Evolutionary conservation across 106 monocot species (phyloP).

Genomic region (Dioscorea zingiberensis): DNA sequence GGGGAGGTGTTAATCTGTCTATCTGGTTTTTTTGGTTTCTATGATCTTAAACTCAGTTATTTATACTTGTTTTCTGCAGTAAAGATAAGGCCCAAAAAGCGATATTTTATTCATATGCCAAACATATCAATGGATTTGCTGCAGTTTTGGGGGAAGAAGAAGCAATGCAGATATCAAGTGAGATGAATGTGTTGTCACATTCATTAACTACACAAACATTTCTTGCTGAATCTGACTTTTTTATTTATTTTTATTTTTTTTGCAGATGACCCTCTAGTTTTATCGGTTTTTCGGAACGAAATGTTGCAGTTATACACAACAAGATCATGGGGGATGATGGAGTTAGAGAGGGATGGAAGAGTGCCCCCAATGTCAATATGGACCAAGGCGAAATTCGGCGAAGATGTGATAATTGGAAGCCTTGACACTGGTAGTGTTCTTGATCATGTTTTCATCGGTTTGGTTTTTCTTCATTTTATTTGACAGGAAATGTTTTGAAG

Average conservation of each 20-base stretch:
- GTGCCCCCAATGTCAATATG: slow-evolving; percentile 19
- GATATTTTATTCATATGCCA: slow-evolving; percentile 62
- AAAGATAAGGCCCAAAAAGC: slow-evolving; percentile 36
- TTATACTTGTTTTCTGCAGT: too few species aligned
- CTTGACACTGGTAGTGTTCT: slow-evolving; percentile 20
- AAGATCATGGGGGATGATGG: slow-evolving; percentile 32
- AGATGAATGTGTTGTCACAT: not conserved
- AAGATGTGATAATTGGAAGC: slow-evolving; percentile 28
- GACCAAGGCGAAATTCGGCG: slow-evolving; percentile 27
- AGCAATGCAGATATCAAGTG: slow-evolving; percentile 31
- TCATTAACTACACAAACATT: not conserved
- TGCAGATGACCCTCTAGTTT: slow-evolving; percentile 24
- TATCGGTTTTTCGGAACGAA: slow-evolving; percentile 27
- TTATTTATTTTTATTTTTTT: not conserved
- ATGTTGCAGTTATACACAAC: slow-evolving; percentile 35
- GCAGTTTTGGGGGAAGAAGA: slow-evolving; percentile 51
- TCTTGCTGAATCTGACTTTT: not conserved
- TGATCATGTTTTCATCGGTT: not conserved
- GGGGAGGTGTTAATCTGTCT: slow-evolving; percentile 40
- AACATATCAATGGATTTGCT: slow-evolving; percentile 69
- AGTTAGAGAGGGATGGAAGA: slow-evolving; percentile 16
- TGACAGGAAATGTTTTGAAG: not conserved
- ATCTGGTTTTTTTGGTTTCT: too few species aligned
- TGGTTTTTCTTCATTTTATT: not conserved
- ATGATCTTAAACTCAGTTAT: too few species aligned